Evolutionary conservation across 2,329 filamentous ascomycete genomes (phyloP).

Genomic region (Cryoendolithus antarcticus): DNA sequence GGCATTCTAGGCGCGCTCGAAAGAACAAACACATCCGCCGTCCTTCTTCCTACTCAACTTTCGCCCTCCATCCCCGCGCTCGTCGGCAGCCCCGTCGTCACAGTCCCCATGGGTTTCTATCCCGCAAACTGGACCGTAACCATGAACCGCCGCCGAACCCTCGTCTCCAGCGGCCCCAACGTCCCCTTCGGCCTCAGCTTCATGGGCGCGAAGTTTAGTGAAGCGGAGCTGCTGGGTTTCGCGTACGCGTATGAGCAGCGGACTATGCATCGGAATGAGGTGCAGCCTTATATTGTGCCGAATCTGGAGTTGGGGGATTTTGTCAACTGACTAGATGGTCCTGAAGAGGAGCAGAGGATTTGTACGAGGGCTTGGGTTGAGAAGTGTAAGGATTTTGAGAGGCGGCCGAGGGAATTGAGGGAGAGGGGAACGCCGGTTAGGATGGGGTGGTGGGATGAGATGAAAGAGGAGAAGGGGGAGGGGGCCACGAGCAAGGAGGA

Average conservation of each 20-base stretch:
- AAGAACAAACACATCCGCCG: conserved; percentile 46
- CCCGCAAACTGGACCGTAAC: conserved; percentile 36
- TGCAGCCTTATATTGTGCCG: conserved; percentile 38
- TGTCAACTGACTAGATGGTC: conserved; percentile 10
- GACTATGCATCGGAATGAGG: conserved; percentile 35
- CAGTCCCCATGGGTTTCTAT: conserved; percentile 49
- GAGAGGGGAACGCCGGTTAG: no score
- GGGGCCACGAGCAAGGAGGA: no score
- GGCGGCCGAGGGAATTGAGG: no score
- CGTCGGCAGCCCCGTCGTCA: conserved; percentile 49
- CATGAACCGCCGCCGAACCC: conserved; percentile 34
- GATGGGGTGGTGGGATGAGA: no score
- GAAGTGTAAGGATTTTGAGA: no score
- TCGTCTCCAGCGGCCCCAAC: conserved; percentile 43
- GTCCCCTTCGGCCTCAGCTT: conserved; percentile 52
- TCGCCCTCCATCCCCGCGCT: conserved; percentile 40
- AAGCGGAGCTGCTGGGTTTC: conserved; percentile 49
- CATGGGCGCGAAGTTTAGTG: conserved; percentile 47
- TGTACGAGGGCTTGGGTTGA: no score
- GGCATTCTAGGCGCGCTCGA: conserved; percentile 49
- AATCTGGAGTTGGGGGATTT: conserved; percentile 37
- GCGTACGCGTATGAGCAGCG: conserved; percentile 59
- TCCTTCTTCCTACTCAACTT: conserved; percentile 46
- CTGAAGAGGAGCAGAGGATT: no score
- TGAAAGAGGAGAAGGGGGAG: no score